Evolutionary conservation across 768 basidiomycete species (phyloP).

Genomic region (Russula brevipes): DNA sequence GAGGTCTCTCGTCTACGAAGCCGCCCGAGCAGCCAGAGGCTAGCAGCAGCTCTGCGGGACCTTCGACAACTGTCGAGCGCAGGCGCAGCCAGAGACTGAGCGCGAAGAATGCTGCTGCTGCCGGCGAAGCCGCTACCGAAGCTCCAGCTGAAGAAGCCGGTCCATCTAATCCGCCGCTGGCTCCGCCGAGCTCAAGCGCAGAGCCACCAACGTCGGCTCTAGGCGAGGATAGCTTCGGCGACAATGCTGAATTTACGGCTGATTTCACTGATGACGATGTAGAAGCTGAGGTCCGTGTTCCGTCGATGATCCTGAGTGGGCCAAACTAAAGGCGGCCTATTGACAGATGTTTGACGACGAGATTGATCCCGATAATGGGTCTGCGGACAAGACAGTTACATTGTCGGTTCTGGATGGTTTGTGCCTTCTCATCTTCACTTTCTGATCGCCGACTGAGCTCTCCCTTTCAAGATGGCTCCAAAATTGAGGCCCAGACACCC

Average conservation of each 20-base stretch:
- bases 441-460: constrained; percentile 10
- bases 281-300: constrained; percentile 57
- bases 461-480: constrained; percentile 66
- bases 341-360: constrained; percentile 79
- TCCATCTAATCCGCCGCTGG: constrained; percentile 13
- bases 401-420: constrained; percentile 75
- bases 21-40: constrained; percentile 24
- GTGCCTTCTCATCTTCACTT: neutral
- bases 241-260: constrained; percentile 58
- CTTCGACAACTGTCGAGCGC: constrained; percentile 39
- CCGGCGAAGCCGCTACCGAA: constrained; percentile 19
- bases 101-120: constrained; percentile 48
- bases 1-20: constrained; percentile 26
- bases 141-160: constrained; percentile 22
- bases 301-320: neutral
- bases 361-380: constrained; percentile 62
- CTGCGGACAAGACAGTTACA: constrained; percentile 80
- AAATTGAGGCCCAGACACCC: constrained; percentile 92
- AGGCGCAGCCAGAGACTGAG: constrained; percentile 82
- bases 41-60: constrained; percentile 18
- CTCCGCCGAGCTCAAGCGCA: constrained; percentile 21
- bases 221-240: constrained; percentile 44
- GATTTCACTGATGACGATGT: constrained; percentile 86
- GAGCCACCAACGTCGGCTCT: constrained; percentile 32
- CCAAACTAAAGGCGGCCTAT: constrained; percentile 1